Evolutionary conservation across 2,329 filamentous ascomycete genomes (phyloP), one percentile per base, ranked within the genome.

Genomic region (Pseudogymnoascus sp.): DNA sequence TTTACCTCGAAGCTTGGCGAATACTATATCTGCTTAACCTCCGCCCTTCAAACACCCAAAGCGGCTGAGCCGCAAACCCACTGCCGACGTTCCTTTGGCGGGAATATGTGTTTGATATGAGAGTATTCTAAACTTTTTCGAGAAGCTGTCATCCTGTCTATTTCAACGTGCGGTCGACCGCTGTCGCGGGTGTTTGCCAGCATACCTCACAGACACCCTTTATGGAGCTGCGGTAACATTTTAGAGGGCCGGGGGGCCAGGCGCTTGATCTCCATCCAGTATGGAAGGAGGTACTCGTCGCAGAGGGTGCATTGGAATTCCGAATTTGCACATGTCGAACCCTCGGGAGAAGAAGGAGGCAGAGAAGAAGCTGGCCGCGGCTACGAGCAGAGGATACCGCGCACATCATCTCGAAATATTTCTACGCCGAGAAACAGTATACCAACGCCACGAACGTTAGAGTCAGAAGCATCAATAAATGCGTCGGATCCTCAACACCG

Each of bases 61-160:
- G 52, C 40, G 43, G 52, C 43, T 35, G 52, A 62, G 23, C 59
- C 63, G 63, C 64, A 61, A 60, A 64, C 63, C 62, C n/a, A 55
- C 28, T 21, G 49, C 28, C 49, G 49, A 55, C 28, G 28, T 55
- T 55, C 49, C 49, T 55, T 21, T 55, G 66, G 61, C 63, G 67
- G 63, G 70, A 69, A 68, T 70, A 72, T 71, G 71, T 69, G 68
- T 69, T 61, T 73, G 67, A 66, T 68, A 73, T 73, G 71, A 73
- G 63, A 68, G 65, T 64, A 65, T 49, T 66, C 64, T 65, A 62
- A 66, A 69, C 68, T 67, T 62, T 63, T 61, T 62, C 63, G 63
- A 70, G 73, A 74, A 72, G 68, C 71, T 66, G 73, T 72, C 76
- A 79, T 74, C 71, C 76, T 78, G 76, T 78, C 75, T 78, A 71